These are phyloP conservation scores for Pythium pyrilobum DNA, from an alignment of 352 stramenopile genomes.

Conservation along the genomic window DNA sequence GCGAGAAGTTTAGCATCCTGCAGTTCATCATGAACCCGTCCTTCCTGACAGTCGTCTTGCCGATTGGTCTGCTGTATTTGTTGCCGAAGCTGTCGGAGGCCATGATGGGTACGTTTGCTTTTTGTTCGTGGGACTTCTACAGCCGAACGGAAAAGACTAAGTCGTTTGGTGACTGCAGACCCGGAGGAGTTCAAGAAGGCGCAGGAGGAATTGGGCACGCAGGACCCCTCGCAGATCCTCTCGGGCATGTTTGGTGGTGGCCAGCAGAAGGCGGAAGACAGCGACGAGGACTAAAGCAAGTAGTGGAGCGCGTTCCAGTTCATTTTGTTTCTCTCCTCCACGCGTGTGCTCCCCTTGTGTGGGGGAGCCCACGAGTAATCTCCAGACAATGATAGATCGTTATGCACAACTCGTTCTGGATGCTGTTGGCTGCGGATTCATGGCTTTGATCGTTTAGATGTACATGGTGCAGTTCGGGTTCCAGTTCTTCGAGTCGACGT, in stretches of 20 bases:
- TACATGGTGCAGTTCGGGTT: slow-evolving; percentile 77
- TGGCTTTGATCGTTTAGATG: slow-evolving; percentile 27
- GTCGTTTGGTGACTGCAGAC: too few relatives aligned
- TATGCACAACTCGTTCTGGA: too few relatives aligned
- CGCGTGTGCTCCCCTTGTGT: not conserved
- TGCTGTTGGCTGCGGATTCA: too few relatives aligned
- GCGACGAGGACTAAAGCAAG: slow-evolving; percentile 57
- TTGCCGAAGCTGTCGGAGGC: slow-evolving; percentile 75
- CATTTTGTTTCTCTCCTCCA: too few relatives aligned
- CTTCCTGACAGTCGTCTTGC: slow-evolving; percentile 74
- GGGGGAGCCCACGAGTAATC: not conserved
- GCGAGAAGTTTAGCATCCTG: slow-evolving; percentile 78
- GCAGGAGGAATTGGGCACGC: slow-evolving; percentile 74
- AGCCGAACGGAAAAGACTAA: too few relatives aligned
- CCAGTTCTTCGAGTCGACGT: slow-evolving; percentile 58
- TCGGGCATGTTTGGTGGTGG: slow-evolving; percentile 70
- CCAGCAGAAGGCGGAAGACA: slow-evolving; percentile 44
- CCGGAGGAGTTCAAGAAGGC: slow-evolving; percentile 85
- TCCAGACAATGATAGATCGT: too few relatives aligned
- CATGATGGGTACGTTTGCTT: slow-evolving; percentile 54
- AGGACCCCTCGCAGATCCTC: slow-evolving; percentile 64
- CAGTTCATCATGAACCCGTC: slow-evolving; percentile 75
- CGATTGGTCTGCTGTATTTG: slow-evolving; percentile 72
- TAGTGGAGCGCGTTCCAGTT: too few relatives aligned
- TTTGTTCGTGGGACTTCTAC: not conserved